phyloP scores from a whole-genome alignment of 768 basidiomycete genomes.

The Porpolomopsis calyptriformis region DNA sequence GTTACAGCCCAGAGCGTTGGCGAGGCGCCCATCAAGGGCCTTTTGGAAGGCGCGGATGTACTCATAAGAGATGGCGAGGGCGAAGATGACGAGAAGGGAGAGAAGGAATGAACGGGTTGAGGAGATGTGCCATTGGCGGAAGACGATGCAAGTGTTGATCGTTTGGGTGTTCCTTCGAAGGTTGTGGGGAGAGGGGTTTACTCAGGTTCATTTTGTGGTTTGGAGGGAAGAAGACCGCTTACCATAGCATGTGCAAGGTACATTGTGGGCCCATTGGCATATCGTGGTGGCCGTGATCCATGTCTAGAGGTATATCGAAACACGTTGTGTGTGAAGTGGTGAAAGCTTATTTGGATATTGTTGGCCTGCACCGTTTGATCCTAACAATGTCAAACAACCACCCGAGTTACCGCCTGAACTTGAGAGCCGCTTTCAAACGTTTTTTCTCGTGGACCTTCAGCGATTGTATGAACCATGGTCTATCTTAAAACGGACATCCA shows the following conservation, averaged over 20 bases:
- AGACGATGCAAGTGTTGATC: slow-evolving; percentile 73
- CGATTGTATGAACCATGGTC: too few relatives aligned
- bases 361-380: too few relatives aligned
- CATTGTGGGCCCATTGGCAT: slow-evolving; percentile 45
- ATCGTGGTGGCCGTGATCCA: slow-evolving; percentile 35
- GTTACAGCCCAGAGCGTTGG: slow-evolving; percentile 31
- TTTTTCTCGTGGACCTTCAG: too few relatives aligned
- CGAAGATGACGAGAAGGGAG: slow-evolving; percentile 55
- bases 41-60: slow-evolving; percentile 60
- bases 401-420: too few relatives aligned
- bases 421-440: too few relatives aligned
- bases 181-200: neutral
- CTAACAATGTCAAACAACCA: too few relatives aligned
- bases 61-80: slow-evolving; percentile 67
- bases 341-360: too few relatives aligned
- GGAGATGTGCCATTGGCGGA: slow-evolving; percentile 65
- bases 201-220: neutral
- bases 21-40: slow-evolving; percentile 49
- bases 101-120: slow-evolving; percentile 45
- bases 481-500: too few relatives aligned
- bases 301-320: too few relatives aligned
- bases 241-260: slow-evolving; percentile 79
- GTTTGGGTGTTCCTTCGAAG: slow-evolving; percentile 60
- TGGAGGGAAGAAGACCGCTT: slow-evolving; percentile 3
- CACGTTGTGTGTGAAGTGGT: too few relatives aligned